Conservation (phyloP, 75 land plant species). For the Azolla pinnata region DNA sequence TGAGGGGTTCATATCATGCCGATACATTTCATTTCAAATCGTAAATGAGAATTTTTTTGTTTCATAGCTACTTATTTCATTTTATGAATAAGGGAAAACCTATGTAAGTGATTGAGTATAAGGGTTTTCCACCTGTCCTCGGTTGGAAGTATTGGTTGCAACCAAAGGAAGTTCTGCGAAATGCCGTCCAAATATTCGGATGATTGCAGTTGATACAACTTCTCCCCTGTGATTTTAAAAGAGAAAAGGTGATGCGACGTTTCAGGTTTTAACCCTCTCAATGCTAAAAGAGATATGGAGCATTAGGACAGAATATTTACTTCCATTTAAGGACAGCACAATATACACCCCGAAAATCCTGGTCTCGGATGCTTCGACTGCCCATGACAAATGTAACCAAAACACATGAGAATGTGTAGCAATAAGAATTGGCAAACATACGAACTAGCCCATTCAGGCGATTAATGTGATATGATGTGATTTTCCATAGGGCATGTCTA, state of each 20-base stretch:
- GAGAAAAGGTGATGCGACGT: background rate
- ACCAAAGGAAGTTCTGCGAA: conserved; percentile 81
- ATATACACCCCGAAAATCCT: conserved; percentile 81
- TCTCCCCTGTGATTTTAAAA: conserved; percentile 33
- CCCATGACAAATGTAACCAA: no score
- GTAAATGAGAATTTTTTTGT: background rate
- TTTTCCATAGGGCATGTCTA: no score
- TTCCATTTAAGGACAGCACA: conserved; percentile 61
- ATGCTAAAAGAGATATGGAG: no score
- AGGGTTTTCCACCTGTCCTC: conserved; percentile 78
- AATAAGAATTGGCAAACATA: no score
- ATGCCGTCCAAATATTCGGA: conserved; percentile 68
- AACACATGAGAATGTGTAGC: no score
- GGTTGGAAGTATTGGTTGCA: conserved; percentile 50
- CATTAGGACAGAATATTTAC: conserved; percentile 42
- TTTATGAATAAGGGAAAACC: background rate
- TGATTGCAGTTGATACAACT: conserved; percentile 60
- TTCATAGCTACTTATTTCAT: background rate
- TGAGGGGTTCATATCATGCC: no score
- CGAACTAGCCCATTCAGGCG: no score
- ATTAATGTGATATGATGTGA: no score
- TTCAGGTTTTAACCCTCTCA: no score
- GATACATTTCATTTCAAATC: no score
- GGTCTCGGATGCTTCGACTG: conserved; percentile 65
- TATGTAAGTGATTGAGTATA: background rate